phyloP scores from a whole-genome alignment of 345 rosid genomes.

The Salix brachista region DNA sequence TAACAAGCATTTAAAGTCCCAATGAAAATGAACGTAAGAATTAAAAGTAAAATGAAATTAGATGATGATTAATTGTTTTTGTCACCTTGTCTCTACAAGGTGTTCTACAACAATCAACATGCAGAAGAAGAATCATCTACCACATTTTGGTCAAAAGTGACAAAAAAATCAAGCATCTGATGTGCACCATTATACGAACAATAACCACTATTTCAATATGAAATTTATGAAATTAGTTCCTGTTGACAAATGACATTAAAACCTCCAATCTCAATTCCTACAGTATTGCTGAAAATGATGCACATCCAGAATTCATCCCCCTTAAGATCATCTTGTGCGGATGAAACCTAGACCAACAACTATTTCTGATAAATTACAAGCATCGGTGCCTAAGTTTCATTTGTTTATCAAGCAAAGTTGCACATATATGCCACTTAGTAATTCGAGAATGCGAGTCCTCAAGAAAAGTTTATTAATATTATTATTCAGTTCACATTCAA shows the following conservation, averaged over 20 bases:
- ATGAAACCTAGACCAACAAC: neutral
- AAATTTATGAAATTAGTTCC: neutral
- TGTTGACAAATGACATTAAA: neutral
- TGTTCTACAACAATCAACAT: neutral
- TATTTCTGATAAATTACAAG: neutral
- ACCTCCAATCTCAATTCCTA: neutral
- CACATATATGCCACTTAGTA: neutral
- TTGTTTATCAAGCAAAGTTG: neutral
- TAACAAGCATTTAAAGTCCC: neutral
- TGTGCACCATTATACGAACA: too few species aligned
- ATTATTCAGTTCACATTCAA: neutral
- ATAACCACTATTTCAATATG: neutral
- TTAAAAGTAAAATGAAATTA: neutral
- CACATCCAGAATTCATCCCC: neutral
- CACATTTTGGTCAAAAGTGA: neutral
- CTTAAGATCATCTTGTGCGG: neutral
- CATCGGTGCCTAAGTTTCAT: neutral
- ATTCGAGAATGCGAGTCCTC: neutral
- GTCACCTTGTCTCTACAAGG: too few species aligned
- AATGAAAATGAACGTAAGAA: neutral
- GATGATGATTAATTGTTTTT: too few species aligned
- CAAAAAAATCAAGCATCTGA: too few species aligned
- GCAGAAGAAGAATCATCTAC: neutral
- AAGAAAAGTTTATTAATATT: neutral
- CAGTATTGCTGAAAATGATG: neutral